phyloP scores from a whole-genome alignment of 169 alveolate genomes.

The Eimeria mitis region DNA sequence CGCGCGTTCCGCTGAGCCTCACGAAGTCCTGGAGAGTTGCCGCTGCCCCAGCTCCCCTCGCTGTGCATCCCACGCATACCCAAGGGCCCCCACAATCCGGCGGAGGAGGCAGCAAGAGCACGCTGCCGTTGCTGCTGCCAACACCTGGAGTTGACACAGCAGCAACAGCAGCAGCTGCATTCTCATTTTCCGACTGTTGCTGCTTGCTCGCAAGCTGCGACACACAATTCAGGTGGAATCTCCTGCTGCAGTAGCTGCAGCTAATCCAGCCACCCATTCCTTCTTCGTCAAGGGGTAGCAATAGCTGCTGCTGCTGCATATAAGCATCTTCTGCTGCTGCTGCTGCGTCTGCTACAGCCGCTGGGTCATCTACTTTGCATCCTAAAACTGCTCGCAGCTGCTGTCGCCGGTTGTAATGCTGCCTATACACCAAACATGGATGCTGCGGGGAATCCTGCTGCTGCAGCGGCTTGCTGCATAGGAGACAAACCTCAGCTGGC shows the following conservation, averaged over 20 bases:
- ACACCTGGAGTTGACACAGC: background rate
- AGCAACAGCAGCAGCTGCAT: constrained; percentile 62
- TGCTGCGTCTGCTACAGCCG: constrained; percentile 61
- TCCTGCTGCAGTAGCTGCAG: constrained; percentile 71
- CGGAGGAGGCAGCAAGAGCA: constrained; percentile 44
- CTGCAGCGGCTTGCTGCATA: constrained; percentile 77
- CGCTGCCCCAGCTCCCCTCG: constrained; percentile 56
- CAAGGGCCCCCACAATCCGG: constrained; percentile 66
- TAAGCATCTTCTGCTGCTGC: constrained; percentile 55
- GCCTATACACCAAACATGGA: constrained; percentile 48
- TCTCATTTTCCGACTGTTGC: constrained; percentile 45
- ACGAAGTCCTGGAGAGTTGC: constrained; percentile 54
- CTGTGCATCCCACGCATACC: constrained; percentile 68
- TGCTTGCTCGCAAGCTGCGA: constrained; percentile 66
- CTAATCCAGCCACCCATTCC: constrained; percentile 74
- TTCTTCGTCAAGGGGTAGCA: constrained; percentile 58
- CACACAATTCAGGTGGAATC: constrained; percentile 72
- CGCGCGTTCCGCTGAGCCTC: constrained; percentile 54
- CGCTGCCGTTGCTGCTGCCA: constrained; percentile 36
- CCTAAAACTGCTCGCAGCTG: constrained; percentile 71
- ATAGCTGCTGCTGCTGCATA: constrained; percentile 55
- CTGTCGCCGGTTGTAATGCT: constrained; percentile 70
- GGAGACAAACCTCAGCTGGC: constrained; percentile 81
- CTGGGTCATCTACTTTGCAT: constrained; percentile 61
- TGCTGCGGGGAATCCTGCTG: constrained; percentile 78